Percentiles rank a stretch among this genome's conserved stretches.
Conservation (phyloP, 1,284 basidiomycete genomes). For the Moniliella sp. region DNA sequence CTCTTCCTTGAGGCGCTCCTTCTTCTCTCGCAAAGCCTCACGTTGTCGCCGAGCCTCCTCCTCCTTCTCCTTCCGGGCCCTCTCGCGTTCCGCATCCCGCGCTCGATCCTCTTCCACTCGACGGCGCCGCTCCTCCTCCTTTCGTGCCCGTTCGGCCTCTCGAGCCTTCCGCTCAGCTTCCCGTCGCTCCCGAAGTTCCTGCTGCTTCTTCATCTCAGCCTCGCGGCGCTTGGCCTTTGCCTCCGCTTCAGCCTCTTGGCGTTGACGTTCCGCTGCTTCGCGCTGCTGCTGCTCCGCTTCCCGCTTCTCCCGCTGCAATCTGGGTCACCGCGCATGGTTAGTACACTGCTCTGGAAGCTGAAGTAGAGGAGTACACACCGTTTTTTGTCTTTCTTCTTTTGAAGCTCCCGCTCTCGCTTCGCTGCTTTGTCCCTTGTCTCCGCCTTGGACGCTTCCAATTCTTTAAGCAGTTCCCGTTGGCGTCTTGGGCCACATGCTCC, state of each 20-base stretch:
- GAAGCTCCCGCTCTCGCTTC: constrained; percentile 81
- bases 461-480: constrained; percentile 61
- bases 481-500: constrained; percentile 65
- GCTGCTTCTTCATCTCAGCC: constrained; percentile 36
- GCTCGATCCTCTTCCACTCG: constrained; percentile 38
- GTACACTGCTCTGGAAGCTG: too few relatives aligned
- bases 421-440: constrained; percentile 59
- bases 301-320: too few relatives aligned
- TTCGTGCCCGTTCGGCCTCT: constrained; percentile 49
- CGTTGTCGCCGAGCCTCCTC: constrained; percentile 46
- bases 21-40: constrained; percentile 8
- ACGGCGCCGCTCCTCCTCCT: constrained; percentile 38
- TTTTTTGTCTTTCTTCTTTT: constrained; percentile 98
- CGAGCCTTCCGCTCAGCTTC: constrained; percentile 53
- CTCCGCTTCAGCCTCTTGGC: constrained; percentile 41
- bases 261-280: constrained; percentile 42
- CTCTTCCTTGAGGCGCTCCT: constrained; percentile 35
- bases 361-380: too few relatives aligned
- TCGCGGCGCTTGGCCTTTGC: constrained; percentile 45
- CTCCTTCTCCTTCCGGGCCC: constrained; percentile 46
- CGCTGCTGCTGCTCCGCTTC: constrained; percentile 61
- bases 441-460: constrained; percentile 72
- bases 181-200: constrained; percentile 50
- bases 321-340: too few relatives aligned
- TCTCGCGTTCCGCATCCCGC: constrained; percentile 39